Percentiles rank a stretch among this genome's conserved stretches.
Evolutionary conservation across 306 rosid species (phyloP).

Genomic region (Dalbergia cochinchinensis): DNA sequence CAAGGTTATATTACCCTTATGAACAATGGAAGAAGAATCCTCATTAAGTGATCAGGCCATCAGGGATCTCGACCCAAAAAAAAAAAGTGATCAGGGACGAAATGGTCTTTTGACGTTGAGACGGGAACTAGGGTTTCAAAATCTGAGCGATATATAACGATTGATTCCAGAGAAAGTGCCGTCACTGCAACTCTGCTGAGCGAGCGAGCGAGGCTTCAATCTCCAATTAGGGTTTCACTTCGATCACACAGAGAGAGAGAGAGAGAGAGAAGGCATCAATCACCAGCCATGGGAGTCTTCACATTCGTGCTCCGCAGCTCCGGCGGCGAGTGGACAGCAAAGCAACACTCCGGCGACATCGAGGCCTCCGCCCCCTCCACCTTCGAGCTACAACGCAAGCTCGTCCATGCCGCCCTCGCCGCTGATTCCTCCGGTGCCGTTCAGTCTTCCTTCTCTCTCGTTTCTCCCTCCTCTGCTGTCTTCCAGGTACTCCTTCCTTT

Average conservation of each 20-base stretch:
- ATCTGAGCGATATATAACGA: constrained; percentile 35
- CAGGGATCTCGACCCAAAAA: no score
- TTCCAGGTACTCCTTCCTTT: constrained; percentile 65
- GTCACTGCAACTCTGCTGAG: constrained; percentile 16
- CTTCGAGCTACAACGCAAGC: constrained; percentile 80
- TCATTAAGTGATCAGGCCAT: no score
- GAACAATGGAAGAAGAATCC: no score
- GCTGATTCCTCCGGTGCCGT: constrained; percentile 77
- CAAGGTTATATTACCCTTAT: no score
- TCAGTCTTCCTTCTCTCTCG: constrained; percentile 77
- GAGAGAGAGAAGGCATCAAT: neutral
- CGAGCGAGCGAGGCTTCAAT: neutral
- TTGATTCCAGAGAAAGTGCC: neutral
- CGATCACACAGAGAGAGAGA: neutral
- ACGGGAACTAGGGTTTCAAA: constrained; percentile 52
- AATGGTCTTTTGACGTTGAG: constrained; percentile 34
- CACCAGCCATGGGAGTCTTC: constrained; percentile 78
- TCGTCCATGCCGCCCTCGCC: constrained; percentile 72
- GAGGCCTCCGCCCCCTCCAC: constrained; percentile 73
- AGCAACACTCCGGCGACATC: constrained; percentile 74
- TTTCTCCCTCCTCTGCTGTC: constrained; percentile 74
- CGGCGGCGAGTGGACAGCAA: constrained; percentile 78
- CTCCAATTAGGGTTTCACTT: constrained; percentile 36
- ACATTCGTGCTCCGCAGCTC: constrained; percentile 72
- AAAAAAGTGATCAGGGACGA: neutral